phyloP scores from a whole-genome alignment of 2,329 filamentous ascomycete species.

The Cadophora sp. region DNA sequence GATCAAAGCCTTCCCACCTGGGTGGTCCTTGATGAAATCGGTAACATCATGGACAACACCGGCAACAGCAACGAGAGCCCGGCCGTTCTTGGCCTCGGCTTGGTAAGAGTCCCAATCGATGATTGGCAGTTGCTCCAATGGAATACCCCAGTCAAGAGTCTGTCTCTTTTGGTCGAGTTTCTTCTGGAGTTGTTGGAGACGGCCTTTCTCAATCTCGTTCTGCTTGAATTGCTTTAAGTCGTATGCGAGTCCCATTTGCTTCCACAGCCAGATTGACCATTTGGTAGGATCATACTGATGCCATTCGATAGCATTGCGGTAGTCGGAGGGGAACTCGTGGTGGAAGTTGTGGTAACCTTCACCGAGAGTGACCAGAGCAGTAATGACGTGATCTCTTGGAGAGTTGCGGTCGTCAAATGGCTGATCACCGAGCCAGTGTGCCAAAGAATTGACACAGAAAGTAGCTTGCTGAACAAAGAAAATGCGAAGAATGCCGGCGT shows the following conservation, averaged over 20 bases:
- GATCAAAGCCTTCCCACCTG: constrained; percentile 90
- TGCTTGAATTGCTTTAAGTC: constrained; percentile 89
- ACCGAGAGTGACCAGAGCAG: constrained; percentile 82
- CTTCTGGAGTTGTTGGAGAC: constrained; percentile 88
- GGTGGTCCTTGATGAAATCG: constrained; percentile 86
- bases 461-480: constrained; percentile 92
- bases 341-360: constrained; percentile 97
- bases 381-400: constrained; percentile 86
- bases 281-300: constrained; percentile 93
- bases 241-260: constrained; percentile 82
- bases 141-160: constrained; percentile 84
- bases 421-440: constrained; percentile 91
- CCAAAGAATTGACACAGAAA: constrained; percentile 91
- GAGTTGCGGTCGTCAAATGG: constrained; percentile 94
- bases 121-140: constrained; percentile 84
- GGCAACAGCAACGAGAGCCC: constrained; percentile 77
- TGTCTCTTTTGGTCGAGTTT: constrained; percentile 88
- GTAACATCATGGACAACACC: constrained; percentile 87
- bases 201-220: constrained; percentile 93
- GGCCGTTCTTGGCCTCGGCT: constrained; percentile 77
- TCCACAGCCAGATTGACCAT: constrained; percentile 86
- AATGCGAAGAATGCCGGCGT: constrained; percentile 83
- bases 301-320: constrained; percentile 91
- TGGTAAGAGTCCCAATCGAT: constrained; percentile 89
- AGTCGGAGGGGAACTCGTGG: constrained; percentile 92